Conservation (phyloP, 2,329 filamentous ascomycete genomes). For the Nemania sp. region DNA sequence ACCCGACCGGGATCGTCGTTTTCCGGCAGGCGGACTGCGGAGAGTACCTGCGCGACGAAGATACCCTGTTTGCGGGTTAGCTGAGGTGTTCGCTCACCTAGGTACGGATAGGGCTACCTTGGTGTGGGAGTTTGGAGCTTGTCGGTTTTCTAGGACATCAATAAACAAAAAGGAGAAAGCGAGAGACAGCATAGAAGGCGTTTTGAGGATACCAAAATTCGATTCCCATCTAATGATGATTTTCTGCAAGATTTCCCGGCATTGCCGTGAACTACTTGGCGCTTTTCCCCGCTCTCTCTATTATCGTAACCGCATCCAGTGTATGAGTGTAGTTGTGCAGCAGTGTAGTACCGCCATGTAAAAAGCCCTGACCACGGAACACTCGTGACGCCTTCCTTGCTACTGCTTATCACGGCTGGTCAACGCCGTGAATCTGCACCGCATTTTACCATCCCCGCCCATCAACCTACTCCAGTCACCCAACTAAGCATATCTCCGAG, state of each 20-base stretch:
- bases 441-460: too few relatives aligned
- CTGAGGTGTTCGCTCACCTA: background rate
- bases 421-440: background rate
- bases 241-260: background rate
- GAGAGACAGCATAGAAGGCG: constrained; percentile 29
- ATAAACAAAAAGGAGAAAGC: constrained; percentile 1
- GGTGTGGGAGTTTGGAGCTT: constrained; percentile 31
- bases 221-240: constrained; percentile 12
- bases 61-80: constrained; percentile 64
- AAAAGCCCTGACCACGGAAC: background rate
- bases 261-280: too few relatives aligned
- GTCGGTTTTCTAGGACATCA: constrained; percentile 2
- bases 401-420: background rate
- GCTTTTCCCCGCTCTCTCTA: too few relatives aligned
- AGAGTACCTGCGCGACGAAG: constrained; percentile 88
- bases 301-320: too few relatives aligned
- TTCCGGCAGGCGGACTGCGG: constrained; percentile 94
- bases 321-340: too few relatives aligned
- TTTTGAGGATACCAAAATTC: constrained; percentile 30
- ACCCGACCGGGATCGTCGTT: constrained; percentile 86
- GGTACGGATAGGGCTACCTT: background rate
- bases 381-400: background rate
- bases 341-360: background rate
- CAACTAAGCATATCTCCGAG: background rate
- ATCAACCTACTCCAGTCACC: background rate